Evolutionary conservation across 768 basidiomycete species (phyloP), one percentile per base, ranked within the genome.

Genomic region (Mycena polygramma): DNA sequence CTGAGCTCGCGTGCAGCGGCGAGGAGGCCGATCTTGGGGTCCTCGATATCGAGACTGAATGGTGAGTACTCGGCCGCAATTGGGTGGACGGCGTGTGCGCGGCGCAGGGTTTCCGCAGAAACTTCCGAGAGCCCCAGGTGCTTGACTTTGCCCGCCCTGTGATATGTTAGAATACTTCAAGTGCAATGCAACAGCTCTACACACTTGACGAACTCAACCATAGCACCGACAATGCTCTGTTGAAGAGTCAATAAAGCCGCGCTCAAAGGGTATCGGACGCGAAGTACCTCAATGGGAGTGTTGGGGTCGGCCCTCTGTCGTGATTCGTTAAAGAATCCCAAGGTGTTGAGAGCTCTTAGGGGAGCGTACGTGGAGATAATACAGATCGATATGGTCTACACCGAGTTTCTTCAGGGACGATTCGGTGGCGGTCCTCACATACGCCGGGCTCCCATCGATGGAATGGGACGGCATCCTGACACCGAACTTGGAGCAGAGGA

Each of bases 401-500:
- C 78, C 76, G 1, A 83, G 76, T 22, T 73, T 65, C 49, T 74
- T 57, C 35, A 86, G 75, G 0, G 82, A 81, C 55, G 24, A 71
- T 20, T 81, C 75, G 43, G 78, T 63, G 0, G 77, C 73, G 57
- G 78, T 66, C 1, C 73, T 74, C 20, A 78, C 79, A 60, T 82
- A 79, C 36, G 77, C 63, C 0, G 81, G 76, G 15, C 78, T 78
- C 30, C 82, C 83, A 22, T 64, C n/a, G 49, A 69, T 22, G 1
- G 49, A 37, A 77, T 73, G 30, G 39, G 46, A 10, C 13, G 37
- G n/a, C 26, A 80, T 66, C 30, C 30, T 30, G 3, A 75, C 72
- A 2, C 85, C 85, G 53, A 86, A 86, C 75, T 88, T 88, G 45
- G 85, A 86, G 2, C 84, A 85, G 35, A 88, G 81, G 78, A 87